Conservation (phyloP, 164 flowering plant species). For the Litsea cubeba region DNA sequence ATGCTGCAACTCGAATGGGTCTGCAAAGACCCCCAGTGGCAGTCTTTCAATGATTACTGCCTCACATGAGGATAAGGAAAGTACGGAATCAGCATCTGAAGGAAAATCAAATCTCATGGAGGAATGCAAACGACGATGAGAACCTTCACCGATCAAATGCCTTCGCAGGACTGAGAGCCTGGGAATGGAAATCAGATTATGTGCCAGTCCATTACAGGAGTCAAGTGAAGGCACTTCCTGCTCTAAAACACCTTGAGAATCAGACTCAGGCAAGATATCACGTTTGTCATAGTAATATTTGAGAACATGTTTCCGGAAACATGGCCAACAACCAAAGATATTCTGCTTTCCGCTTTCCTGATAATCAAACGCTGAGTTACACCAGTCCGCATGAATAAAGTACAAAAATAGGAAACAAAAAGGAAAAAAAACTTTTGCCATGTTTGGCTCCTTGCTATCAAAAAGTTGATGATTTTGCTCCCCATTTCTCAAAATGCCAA, state of each 20-base stretch:
- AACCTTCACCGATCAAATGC: conserved; percentile 72
- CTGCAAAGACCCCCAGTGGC: conserved; percentile 85
- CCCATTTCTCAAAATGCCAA: neutral
- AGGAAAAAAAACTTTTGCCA: neutral
- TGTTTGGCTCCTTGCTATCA: neutral
- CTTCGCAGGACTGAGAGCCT: conserved; percentile 31
- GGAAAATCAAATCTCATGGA: conserved; percentile 32
- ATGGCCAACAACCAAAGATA: conserved; percentile 8
- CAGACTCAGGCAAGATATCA: conserved; percentile 33
- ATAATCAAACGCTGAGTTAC: neutral
- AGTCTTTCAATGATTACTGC: conserved; percentile 59
- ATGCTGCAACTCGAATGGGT: conserved; percentile 90
- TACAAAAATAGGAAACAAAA: conserved; percentile 1
- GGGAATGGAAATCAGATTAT: conserved; percentile 12
- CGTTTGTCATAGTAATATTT: conserved; percentile 45
- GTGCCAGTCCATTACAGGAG: conserved; percentile 19
- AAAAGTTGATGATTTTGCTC: neutral
- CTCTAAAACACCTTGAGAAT: conserved; percentile 32
- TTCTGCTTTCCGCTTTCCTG: conserved; percentile 9
- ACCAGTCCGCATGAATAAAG: neutral
- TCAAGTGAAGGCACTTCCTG: conserved; percentile 21
- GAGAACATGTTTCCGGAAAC: conserved; percentile 32
- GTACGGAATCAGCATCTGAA: conserved; percentile 16
- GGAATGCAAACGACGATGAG: conserved; percentile 70
- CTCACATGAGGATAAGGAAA: conserved; percentile 35